These are phyloP conservation scores for Daldinia caldariorum DNA, from an alignment of 495 filamentous ascomycete genomes.

Conservation along the genomic window DNA sequence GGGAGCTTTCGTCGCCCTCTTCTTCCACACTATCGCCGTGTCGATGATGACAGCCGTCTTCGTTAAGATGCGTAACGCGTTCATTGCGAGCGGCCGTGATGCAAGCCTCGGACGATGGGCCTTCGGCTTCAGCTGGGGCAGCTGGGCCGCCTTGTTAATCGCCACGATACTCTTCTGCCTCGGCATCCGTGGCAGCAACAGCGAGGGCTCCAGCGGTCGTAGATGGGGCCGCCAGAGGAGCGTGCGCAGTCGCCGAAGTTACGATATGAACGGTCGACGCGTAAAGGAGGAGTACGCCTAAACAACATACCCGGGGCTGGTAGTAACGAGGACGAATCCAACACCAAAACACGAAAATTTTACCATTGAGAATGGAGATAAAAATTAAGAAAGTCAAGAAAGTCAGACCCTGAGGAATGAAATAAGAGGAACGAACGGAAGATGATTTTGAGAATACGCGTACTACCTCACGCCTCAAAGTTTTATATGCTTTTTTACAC, in stretches of 20 bases:
- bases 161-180: constrained; percentile 77
- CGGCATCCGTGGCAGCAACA: constrained; percentile 48
- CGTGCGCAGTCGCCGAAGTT: constrained; percentile 52
- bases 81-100: constrained; percentile 64
- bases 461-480: neutral
- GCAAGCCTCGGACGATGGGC: constrained; percentile 75
- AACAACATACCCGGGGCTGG: constrained; percentile 9
- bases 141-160: constrained; percentile 73
- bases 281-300: constrained; percentile 74
- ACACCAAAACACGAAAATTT: neutral
- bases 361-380: neutral
- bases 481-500: neutral
- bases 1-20: constrained; percentile 50
- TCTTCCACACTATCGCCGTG: constrained; percentile 59
- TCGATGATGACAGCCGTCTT: constrained; percentile 68
- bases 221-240: constrained; percentile 51
- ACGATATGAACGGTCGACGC: constrained; percentile 59
- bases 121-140: constrained; percentile 88
- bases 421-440: neutral
- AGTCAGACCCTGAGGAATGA: neutral
- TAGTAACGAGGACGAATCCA: neutral
- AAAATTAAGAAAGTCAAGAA: constrained; percentile 3
- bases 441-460: neutral
- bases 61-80: constrained; percentile 78
- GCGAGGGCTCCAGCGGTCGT: constrained; percentile 22